Base-by-base conservation (phyloP, 768 basidiomycete genomes). In the Hebeloma cylindrosporum region DNA sequence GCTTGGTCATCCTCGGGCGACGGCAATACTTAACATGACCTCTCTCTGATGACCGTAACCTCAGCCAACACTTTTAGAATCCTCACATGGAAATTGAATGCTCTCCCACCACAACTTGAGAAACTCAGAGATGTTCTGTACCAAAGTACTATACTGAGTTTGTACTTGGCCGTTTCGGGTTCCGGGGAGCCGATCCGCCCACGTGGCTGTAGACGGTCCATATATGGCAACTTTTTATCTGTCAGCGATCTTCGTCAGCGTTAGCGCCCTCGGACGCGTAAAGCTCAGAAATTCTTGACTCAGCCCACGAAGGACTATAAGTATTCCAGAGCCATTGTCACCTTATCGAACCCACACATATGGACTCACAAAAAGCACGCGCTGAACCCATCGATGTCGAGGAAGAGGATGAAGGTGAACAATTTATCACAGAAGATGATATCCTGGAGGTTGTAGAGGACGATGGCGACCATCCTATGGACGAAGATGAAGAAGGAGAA, bases 381-480 rank as follows among this genome's bases (percentile, higher is more conserved):
- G 59, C 64, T 30, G 59, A 67, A 38, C 56, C 72, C 43, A 55
- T 67, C 45, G 70, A 77, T 17, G 62, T 68, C 44, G 74, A 72
- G 8, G 71, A 73, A 29, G 69, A 71, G n/a, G 73, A 77, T 3
- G 73, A 77, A 27, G 71, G 60, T 17, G 82, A 79, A 6, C 74
- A 80, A 30, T 89, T 79, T 62, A 82, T 91, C 61, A 67, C 73
- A 35, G 67, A 75, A 20, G 80, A 80, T 35, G 88, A 90, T 45
- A 75, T 88, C 34, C 69, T 79, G 14, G 71, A 68, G 32, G 88
- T 86, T 59, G 68, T 87, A 11, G 69, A 63, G 13, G 83, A 84
- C 40, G 83, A 85, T 26, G 85, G 72, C 6, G 83, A 88, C 48
- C 65, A 67, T 5, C 80, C 77, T 7, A 91, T 89, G 82, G 86